These are phyloP conservation scores for Cyberlindnera nakhonratchasimensis DNA, from an alignment of 805 yeast species.

Conservation along the genomic window DNA sequence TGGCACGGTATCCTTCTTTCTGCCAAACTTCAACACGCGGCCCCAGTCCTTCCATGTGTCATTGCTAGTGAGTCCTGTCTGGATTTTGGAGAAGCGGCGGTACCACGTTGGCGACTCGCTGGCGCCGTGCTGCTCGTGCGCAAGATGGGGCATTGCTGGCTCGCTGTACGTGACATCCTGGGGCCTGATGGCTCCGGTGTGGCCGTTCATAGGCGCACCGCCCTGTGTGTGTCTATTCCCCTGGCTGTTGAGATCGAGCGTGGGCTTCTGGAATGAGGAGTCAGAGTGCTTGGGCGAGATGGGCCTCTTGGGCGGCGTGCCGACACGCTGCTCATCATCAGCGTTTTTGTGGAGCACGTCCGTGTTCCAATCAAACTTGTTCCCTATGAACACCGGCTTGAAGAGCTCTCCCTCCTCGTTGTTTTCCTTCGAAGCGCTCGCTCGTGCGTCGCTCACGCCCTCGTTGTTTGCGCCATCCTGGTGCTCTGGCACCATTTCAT, in stretches of 20 bases:
- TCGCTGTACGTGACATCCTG: neutral
- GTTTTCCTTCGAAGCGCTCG: conserved; percentile 4
- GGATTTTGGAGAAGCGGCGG: conserved; percentile 20
- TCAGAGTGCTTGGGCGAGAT: conserved; percentile 3
- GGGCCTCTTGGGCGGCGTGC: conserved; percentile 2
- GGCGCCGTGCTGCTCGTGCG: neutral
- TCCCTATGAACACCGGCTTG: conserved; percentile 14
- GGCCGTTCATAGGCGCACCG: neutral
- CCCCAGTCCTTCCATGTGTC: conserved; percentile 28
- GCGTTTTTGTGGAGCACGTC: conserved; percentile 12
- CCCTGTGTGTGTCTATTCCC: neutral
- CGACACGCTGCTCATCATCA: conserved; percentile 12
- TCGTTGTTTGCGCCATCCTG: no score
- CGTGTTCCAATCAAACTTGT: conserved; percentile 13
- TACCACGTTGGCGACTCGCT: conserved; percentile 27
- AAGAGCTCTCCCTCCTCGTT: conserved; percentile 14
- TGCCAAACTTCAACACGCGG: conserved; percentile 27
- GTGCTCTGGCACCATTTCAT: neutral
- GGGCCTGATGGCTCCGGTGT: neutral
- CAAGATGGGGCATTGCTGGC: neutral
- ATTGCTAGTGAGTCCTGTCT: conserved; percentile 14
- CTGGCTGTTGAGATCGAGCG: neutral
- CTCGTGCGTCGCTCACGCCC: neutral
- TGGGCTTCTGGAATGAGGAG: neutral
- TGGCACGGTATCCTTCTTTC: conserved; percentile 6